Base-by-base conservation (phyloP, 2,329 filamentous ascomycete genomes). In the Alternaria sp. region DNA sequence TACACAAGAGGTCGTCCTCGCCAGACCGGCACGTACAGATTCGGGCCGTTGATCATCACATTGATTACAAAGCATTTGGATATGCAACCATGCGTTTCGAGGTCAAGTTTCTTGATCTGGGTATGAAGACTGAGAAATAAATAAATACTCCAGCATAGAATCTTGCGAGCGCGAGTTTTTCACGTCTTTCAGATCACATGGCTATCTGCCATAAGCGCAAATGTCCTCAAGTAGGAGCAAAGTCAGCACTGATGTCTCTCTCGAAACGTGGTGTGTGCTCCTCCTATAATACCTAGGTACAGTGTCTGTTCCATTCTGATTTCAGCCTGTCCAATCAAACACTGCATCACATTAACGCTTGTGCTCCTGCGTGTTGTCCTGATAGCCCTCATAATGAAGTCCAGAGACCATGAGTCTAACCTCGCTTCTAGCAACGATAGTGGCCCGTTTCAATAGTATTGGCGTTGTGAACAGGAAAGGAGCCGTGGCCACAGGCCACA, bases 341-440 rank as follows among this genome's bases (percentile, higher is more conserved):
- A 23, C 10, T 2, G 10, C 0, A 41, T 41, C 39, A 26, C 11
- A 5, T 9, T 9, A 7, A 0, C 3, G 4, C 40, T 42, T 42
- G 3, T 42, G 0, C 40, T 42, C 26, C 40, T 14, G 40, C 13
- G 13, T 13, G 28, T 0, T 7, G 14, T 3, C 23, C 4, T 28
- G 40, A 28, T 65, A 61, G 21, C 53, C 60, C 24, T 54, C 51
- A 33, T 39, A 58, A 14, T 50, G 52, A 0, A 56, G 59, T 1
- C 50, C 46, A 9, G 62, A 63, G 8, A 67, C 50, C 54, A 61
- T 64, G 58, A 68, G 65, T 9, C 60, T 58, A 5, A 65, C 58
- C 0, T 59, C 51, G 24, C 31, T 23, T 8, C 62, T 62, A 4
- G 60, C 61, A 14, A 52, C 10, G 24, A 64, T 58, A 8, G 53